Conservation (phyloP, 2,329 filamentous ascomycete genomes). For the Diaporthe capsici region DNA sequence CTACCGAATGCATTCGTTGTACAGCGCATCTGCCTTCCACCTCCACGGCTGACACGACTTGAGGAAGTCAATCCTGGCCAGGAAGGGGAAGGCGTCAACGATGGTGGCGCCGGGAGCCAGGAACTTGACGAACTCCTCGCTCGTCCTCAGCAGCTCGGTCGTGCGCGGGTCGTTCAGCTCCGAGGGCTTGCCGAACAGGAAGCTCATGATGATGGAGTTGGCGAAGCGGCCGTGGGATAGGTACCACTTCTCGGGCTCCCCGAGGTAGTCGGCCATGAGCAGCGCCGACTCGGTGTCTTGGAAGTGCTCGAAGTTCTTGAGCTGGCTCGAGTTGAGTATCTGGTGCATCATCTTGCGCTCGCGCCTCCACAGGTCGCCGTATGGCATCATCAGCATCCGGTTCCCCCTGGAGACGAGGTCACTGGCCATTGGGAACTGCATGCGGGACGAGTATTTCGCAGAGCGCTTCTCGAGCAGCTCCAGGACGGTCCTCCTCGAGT, state of each 20-base stretch:
- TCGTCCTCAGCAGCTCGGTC: constrained; percentile 44
- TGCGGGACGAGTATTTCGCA: background rate
- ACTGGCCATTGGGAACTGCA: background rate
- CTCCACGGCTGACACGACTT: constrained; percentile 49
- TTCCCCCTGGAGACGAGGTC: constrained; percentile 48
- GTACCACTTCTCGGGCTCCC: constrained; percentile 47
- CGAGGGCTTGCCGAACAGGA: constrained; percentile 48
- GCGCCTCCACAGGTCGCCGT: constrained; percentile 47
- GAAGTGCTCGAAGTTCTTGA: constrained; percentile 47
- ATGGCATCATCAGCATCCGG: constrained; percentile 50
- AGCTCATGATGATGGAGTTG: constrained; percentile 51
- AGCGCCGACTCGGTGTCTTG: constrained; percentile 50
- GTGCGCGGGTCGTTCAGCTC: constrained; percentile 44
- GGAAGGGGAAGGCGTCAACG: constrained; percentile 51
- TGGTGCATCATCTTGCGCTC: constrained; percentile 51
- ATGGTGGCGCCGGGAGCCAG: constrained; percentile 50
- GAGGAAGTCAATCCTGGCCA: constrained; percentile 47
- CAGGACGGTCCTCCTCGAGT: background rate
- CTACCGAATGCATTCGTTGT: background rate
- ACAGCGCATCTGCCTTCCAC: background rate
- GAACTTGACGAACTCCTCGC: constrained; percentile 46
- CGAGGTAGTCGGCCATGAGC: constrained; percentile 48
- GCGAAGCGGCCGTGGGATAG: constrained; percentile 48
- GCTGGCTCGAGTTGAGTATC: constrained; percentile 48
- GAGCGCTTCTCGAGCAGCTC: background rate